phyloP scores from a whole-genome alignment of 805 yeast genomes.

The Wickerhamomyces rabaulensis region DNA sequence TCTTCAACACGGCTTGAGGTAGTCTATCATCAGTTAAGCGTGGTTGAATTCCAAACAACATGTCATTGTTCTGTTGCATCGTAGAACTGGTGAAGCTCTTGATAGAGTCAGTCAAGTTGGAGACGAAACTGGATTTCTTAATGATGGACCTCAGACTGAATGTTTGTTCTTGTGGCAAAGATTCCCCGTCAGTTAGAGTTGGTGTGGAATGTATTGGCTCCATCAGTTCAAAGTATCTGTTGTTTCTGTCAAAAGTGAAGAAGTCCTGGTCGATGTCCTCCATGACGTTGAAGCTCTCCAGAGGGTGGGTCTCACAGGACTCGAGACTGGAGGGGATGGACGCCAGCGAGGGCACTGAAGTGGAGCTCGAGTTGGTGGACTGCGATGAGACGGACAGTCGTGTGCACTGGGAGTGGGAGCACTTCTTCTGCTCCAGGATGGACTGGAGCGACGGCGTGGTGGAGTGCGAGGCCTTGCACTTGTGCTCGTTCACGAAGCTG shows the following conservation, averaged over 20 bases:
- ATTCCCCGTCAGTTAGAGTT: conserved; percentile 1
- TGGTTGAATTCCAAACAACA: conserved; percentile 23
- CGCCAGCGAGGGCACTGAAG: conserved; percentile 11
- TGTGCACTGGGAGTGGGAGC: conserved; percentile 2
- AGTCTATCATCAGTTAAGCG: conserved; percentile 22
- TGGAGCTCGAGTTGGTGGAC: conserved; percentile 4
- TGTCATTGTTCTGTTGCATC: conserved; percentile 13
- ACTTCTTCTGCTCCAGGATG: conserved; percentile 17
- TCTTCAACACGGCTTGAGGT: conserved; percentile 6
- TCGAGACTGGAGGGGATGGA: conserved; percentile 11
- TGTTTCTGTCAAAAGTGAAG: conserved; percentile 5
- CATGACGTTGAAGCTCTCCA: conserved; percentile 13
- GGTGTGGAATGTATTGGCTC: conserved; percentile 5
- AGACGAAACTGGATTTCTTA: conserved; percentile 17
- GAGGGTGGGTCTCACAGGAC: conserved; percentile 17
- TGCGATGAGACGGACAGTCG: not conserved
- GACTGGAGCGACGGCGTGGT: conserved; percentile 23
- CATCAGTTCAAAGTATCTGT: conserved; percentile 3
- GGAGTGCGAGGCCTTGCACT: conserved; percentile 1
- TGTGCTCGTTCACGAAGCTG: not conserved
- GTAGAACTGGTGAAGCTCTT: conserved; percentile 14
- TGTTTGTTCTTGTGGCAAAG: not conserved
- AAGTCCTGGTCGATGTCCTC: conserved; percentile 20
- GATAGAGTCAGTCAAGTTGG: conserved; percentile 19
- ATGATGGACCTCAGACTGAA: not conserved